phyloP scores from a whole-genome alignment of 2,329 filamentous ascomycete genomes.

The Periconia macrospinosa region DNA sequence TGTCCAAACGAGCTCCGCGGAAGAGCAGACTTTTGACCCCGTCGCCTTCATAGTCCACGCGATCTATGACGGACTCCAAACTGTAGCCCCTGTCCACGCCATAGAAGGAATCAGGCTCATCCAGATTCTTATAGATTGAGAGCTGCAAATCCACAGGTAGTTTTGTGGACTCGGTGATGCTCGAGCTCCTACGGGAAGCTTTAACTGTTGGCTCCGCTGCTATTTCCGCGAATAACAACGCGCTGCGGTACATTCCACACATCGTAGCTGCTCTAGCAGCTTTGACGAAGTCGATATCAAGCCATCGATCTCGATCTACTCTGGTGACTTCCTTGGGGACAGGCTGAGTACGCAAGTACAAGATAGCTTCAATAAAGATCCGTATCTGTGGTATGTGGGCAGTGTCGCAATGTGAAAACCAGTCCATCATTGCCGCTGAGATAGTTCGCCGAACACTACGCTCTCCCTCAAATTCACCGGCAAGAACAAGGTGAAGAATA shows the following conservation, averaged over 20 bases:
- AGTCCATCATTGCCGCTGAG: slow-evolving; percentile 66
- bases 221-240: slow-evolving; percentile 80
- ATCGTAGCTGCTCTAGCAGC: slow-evolving; percentile 71
- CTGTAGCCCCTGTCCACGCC: slow-evolving; percentile 80
- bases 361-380: slow-evolving; percentile 73
- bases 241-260: slow-evolving; percentile 86
- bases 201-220: slow-evolving; percentile 54
- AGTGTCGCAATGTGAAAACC: slow-evolving; percentile 58
- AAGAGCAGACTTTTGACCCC: slow-evolving; percentile 87
- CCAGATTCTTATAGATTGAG: slow-evolving; percentile 85
- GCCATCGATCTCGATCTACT: slow-evolving; percentile 78
- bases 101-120: slow-evolving; percentile 96
- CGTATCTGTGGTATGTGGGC: slow-evolving; percentile 64
- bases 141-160: slow-evolving; percentile 70
- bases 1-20: slow-evolving; percentile 87
- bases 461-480: slow-evolving; percentile 66
- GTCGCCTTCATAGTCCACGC: slow-evolving; percentile 86
- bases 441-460: slow-evolving; percentile 59
- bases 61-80: slow-evolving; percentile 74
- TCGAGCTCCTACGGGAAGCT: slow-evolving; percentile 65
- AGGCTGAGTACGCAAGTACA: slow-evolving; percentile 85
- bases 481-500: slow-evolving; percentile 78
- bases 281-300: slow-evolving; percentile 75
- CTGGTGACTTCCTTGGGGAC: slow-evolving; percentile 75
- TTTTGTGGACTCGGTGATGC: slow-evolving; percentile 48